These are phyloP conservation scores for Paraphoma chrysanthemicola DNA, from an alignment of 2,329 filamentous ascomycete species.

Conservation along the genomic window DNA sequence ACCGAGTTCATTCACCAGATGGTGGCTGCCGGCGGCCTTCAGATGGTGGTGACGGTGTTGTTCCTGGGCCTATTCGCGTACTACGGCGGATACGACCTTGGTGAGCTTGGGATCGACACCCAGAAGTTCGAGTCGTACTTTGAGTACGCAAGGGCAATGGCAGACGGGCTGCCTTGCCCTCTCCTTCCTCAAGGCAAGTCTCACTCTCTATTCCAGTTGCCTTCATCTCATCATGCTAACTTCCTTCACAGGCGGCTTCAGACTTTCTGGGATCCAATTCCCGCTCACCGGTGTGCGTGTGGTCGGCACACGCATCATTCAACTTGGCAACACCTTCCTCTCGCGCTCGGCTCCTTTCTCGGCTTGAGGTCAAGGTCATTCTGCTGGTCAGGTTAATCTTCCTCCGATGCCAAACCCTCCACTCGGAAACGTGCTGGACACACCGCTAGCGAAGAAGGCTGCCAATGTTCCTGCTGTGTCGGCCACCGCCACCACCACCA, in stretches of 20 bases:
- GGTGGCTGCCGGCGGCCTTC: neutral
- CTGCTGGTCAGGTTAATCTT: neutral
- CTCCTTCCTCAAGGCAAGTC: conserved; percentile 5
- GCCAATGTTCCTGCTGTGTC: neutral
- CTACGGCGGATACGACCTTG: conserved; percentile 1
- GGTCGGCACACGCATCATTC: conserved; percentile 1
- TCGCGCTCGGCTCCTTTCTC: neutral
- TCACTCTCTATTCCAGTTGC: neutral
- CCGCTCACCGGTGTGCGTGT: conserved; percentile 5
- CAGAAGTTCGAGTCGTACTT: conserved; percentile 3
- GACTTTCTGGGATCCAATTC: conserved; percentile 5
- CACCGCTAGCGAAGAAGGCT: neutral
- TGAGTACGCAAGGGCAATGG: conserved; percentile 1
- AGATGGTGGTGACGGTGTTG: conserved; percentile 2
- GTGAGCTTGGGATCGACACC: conserved; percentile 4
- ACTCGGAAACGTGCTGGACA: neutral
- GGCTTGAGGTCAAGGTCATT: neutral
- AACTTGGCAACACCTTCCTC: neutral
- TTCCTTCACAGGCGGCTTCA: neutral
- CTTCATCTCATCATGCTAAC: neutral
- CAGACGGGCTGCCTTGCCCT: neutral
- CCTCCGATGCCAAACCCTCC: neutral
- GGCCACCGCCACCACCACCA: too few species aligned
- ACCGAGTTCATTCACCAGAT: neutral
- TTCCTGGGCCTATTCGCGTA: conserved; percentile 2